Evolutionary conservation across 2,329 filamentous ascomycete species (phyloP).

Genomic region (Alternaria viburni): DNA sequence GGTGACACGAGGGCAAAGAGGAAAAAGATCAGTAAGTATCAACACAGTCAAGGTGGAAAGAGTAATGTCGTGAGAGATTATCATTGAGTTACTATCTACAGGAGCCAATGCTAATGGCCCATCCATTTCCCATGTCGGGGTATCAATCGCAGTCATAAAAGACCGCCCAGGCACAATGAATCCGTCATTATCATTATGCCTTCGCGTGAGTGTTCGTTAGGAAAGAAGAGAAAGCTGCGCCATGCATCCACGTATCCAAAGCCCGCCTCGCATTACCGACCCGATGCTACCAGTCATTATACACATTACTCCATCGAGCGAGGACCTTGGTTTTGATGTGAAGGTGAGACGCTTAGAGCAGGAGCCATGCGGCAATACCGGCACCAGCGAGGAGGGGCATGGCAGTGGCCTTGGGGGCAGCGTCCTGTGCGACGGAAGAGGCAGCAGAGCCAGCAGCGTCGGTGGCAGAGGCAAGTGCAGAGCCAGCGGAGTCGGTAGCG

Average conservation of each 20-base stretch:
- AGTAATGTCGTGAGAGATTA: conserved; percentile 19
- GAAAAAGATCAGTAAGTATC: not conserved
- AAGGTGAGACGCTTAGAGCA: conserved; percentile 41
- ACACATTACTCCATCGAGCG: conserved; percentile 39
- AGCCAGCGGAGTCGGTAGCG: conserved; percentile 10
- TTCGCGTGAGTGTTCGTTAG: conserved; percentile 21
- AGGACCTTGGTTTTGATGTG: conserved; percentile 23
- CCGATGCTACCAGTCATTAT: conserved; percentile 31
- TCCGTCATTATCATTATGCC: conserved; percentile 33
- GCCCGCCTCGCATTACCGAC: conserved; percentile 19
- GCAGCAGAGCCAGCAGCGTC: conserved; percentile 14
- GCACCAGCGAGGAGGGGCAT: conserved; percentile 46
- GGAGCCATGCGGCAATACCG: conserved; percentile 45
- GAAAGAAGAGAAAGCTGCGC: conserved; percentile 20
- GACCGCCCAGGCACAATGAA: conserved; percentile 24
- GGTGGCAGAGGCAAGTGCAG: conserved; percentile 20
- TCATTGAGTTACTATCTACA: conserved; percentile 36
- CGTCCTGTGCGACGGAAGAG: conserved; percentile 11
- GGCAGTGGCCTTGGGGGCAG: conserved; percentile 44
- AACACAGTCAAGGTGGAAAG: not conserved
- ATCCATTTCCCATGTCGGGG: conserved; percentile 30
- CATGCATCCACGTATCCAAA: conserved; percentile 32
- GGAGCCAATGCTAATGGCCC: conserved; percentile 15
- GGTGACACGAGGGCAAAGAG: not conserved
- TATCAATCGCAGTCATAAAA: conserved; percentile 41